Base-by-base conservation (phyloP, 257 asterid species). In the Salvia splendens region DNA sequence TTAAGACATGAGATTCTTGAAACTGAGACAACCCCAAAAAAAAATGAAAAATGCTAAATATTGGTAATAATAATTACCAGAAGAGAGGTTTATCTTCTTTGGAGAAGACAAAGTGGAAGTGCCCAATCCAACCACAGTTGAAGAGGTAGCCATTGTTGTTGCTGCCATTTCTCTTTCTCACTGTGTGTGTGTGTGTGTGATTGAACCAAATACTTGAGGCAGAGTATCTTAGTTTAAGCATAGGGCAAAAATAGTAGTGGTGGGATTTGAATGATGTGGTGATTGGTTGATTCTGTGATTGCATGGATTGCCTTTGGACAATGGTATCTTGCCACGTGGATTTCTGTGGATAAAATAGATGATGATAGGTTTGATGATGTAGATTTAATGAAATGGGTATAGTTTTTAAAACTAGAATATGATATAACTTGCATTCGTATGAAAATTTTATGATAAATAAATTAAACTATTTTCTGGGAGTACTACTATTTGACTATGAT, bases 51-150 rank as follows among this genome's bases (percentile, higher is more conserved):
- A 47, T 12, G 15, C n/a, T n/a, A n/a, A n/a, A n/a, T n/a, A n/a
- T n/a, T n/a, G n/a, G n/a, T 4, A 46, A 48, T 24, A 33, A 10
- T 24, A 11, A n/a, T 15, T 60, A 86, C 95, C 95, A 67, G 96
- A 83, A 70, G 79, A 52, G 66, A 85, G 87, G 75, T 58, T 61
- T 36, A 68, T 35, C 69, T 73, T 83, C 52, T 73, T 84, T 17
- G 93, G 79, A 41, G 92, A 80, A 69, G 84, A 79, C 61, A 73
- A 58, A 45, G 89, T 59, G 61, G 94, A 79, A 48, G 78, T 65
- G 73, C 83, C 92, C 82, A 92, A 80, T 65, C 96, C 98, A 8
- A 73, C 80, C 38, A 87, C 81, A 54, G 89, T 78, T n/a, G 95
- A 81, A 71, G 95, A 75, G 61, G 88, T 57, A 43, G 89, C 87